These are phyloP conservation scores for Apiosordaria backusii DNA, from an alignment of 495 filamentous ascomycete genomes.

Conservation along the genomic window DNA sequence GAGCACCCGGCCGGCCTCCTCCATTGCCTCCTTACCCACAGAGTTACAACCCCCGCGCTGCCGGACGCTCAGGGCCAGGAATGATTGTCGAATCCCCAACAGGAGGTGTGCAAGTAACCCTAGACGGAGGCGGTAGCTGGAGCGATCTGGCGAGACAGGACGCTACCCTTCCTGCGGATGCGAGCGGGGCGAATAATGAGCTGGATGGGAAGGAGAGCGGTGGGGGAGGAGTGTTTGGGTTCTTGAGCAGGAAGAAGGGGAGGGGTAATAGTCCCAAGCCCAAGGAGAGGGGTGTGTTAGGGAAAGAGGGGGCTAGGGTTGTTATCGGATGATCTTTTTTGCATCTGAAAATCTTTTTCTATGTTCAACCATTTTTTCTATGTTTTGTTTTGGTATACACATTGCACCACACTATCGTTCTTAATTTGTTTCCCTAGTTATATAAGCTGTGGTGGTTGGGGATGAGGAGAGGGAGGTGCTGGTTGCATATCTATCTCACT, in stretches of 20 bases:
- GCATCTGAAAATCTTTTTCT: neutral
- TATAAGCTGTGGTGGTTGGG: neutral
- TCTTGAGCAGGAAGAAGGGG: conserved; percentile 83
- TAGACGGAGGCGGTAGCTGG: conserved; percentile 87
- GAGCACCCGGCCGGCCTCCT: conserved; percentile 29
- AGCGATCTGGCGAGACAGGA: conserved; percentile 80
- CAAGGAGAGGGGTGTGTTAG: conserved; percentile 86
- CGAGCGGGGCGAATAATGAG: conserved; percentile 46
- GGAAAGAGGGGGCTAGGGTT: conserved; percentile 89
- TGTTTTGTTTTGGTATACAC: neutral
- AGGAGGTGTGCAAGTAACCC: conserved; percentile 85
- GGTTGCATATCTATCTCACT: neutral
- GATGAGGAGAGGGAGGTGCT: neutral
- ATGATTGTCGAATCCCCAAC: conserved; percentile 69
- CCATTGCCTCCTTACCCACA: conserved; percentile 51
- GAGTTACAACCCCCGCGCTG: conserved; percentile 33
- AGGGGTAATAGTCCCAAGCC: conserved; percentile 90
- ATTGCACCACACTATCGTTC: neutral
- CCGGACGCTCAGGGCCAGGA: conserved; percentile 32
- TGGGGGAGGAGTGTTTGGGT: conserved; percentile 77
- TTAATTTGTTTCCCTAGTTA: neutral
- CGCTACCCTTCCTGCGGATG: conserved; percentile 69
- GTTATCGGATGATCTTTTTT: conserved; percentile 48
- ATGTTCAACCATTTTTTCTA: neutral
- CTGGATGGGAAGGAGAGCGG: conserved; percentile 43